Conservation (phyloP, 2,329 filamentous ascomycete species). For the Aschersonia sp. region DNA sequence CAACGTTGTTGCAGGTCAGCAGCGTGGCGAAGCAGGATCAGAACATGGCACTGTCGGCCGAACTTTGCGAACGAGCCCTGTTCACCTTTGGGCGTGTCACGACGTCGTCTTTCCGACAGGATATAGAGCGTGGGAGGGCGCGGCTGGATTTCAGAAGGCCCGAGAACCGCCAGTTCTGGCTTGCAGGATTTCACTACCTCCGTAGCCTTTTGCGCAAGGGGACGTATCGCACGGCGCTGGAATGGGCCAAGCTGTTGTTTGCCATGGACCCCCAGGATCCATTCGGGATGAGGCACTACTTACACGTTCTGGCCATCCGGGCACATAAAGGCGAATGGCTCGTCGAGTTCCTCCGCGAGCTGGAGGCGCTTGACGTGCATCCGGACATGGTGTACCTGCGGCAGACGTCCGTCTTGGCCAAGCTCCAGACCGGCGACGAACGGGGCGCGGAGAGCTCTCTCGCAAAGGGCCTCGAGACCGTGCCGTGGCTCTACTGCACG, state of each 20-base stretch:
- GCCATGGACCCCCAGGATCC: slow-evolving; percentile 66
- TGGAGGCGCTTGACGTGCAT: slow-evolving; percentile 19
- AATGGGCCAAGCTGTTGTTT: slow-evolving; percentile 81
- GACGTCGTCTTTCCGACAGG: slow-evolving; percentile 66
- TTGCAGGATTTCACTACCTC: slow-evolving; percentile 81
- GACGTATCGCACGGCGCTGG: slow-evolving; percentile 85
- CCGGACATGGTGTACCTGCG: slow-evolving; percentile 50
- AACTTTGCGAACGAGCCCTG: slow-evolving; percentile 78
- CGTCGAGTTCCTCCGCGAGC: slow-evolving; percentile 47
- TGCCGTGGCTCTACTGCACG: slow-evolving; percentile 74
- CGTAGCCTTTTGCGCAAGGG: slow-evolving; percentile 74
- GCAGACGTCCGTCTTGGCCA: slow-evolving; percentile 65
- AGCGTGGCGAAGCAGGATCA: slow-evolving; percentile 85
- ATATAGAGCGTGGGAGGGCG: slow-evolving; percentile 64
- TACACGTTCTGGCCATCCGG: slow-evolving; percentile 76
- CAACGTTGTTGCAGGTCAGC: slow-evolving; percentile 83
- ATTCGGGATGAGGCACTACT: slow-evolving; percentile 65
- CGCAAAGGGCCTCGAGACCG: slow-evolving; percentile 49
- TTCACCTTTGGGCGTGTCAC: slow-evolving; percentile 88
- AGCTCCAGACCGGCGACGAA: slow-evolving; percentile 54
- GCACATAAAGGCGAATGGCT: slow-evolving; percentile 66
- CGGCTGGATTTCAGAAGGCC: slow-evolving; percentile 66
- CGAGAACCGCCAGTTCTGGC: slow-evolving; percentile 87
- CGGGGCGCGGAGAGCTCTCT: slow-evolving; percentile 52
- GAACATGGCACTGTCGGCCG: slow-evolving; percentile 72